phyloP scores from a whole-genome alignment of 2,329 filamentous ascomycete genomes.

The Ceratocystis alfenasii region DNA sequence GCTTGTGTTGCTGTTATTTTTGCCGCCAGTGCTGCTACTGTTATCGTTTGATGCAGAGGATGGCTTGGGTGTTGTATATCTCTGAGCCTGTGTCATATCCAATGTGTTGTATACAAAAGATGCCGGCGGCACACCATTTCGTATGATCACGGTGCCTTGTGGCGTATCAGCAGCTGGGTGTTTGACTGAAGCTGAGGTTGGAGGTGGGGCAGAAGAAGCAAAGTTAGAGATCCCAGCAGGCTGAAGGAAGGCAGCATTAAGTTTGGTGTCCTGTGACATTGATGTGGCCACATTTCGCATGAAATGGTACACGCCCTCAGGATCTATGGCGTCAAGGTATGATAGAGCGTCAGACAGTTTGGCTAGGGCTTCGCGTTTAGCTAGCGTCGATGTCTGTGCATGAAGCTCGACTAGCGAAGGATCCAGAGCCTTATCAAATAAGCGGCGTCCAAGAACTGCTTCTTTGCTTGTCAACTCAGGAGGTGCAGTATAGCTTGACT shows the following conservation, averaged over 20 bases:
- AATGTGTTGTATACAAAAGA: constrained; percentile 16
- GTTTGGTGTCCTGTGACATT: constrained; percentile 56
- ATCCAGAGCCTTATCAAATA: constrained; percentile 72
- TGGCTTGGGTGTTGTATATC: constrained; percentile 20
- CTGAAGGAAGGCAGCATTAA: constrained; percentile 40
- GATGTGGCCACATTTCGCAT: constrained; percentile 66
- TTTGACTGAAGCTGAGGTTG: constrained; percentile 4
- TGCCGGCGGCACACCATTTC: constrained; percentile 9
- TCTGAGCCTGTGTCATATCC: constrained; percentile 18
- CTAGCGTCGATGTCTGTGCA: constrained; percentile 56
- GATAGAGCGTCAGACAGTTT: constrained; percentile 77
- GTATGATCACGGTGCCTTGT: constrained; percentile 45
- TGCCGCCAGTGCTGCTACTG: not conserved
- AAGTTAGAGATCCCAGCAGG: constrained; percentile 22
- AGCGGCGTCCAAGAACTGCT: constrained; percentile 64
- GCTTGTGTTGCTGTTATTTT: not conserved
- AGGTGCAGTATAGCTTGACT: constrained; percentile 34
- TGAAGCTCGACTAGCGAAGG: constrained; percentile 74
- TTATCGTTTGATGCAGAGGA: constrained; percentile 18
- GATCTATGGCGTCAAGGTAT: constrained; percentile 72
- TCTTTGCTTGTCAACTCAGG: constrained; percentile 62
- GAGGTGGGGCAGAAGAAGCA: not conserved
- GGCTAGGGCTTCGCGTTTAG: constrained; percentile 72
- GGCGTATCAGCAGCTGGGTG: constrained; percentile 29
- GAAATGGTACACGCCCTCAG: constrained; percentile 78